These are phyloP conservation scores for Colletotrichum echinochloae DNA, from an alignment of 2,329 filamentous ascomycete species.

Conservation along the genomic window DNA sequence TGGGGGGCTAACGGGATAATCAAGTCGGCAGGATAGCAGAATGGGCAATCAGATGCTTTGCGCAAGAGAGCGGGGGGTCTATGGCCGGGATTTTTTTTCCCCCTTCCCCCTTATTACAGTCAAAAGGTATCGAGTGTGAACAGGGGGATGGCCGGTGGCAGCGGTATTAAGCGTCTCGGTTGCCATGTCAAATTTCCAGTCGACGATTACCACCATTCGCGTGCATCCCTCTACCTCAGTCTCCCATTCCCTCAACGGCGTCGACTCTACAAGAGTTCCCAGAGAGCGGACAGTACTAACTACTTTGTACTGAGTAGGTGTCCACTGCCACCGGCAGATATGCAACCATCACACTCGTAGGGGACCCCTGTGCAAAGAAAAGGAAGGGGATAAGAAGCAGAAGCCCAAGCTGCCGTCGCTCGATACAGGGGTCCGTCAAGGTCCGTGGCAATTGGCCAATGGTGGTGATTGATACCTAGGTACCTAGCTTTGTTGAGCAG, in stretches of 20 bases:
- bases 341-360: not conserved
- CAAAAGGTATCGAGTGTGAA: slow-evolving; percentile 5
- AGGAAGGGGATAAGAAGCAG: not conserved
- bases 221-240: not conserved
- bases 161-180: slow-evolving; percentile 2
- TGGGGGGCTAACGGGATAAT: not conserved
- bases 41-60: not conserved
- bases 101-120: not conserved
- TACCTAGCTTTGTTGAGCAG: slow-evolving; percentile 13
- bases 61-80: slow-evolving; percentile 1
- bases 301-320: not conserved
- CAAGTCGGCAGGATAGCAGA: slow-evolving; percentile 5
- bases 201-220: not conserved
- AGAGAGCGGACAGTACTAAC: too few species aligned
- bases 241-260: not conserved
- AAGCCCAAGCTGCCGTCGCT: not conserved
- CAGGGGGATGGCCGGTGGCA: slow-evolving; percentile 17
- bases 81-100: not conserved
- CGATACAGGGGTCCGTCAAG: slow-evolving; percentile 3
- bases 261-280: too few species aligned
- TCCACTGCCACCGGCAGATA: slow-evolving; percentile 2
- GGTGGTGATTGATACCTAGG: not conserved
- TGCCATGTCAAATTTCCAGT: slow-evolving; percentile 24
- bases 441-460: slow-evolving; percentile 22
- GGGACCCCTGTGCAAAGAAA: not conserved